Evolutionary conservation across 2,329 filamentous ascomycete species (phyloP).

Genomic region (Sporothrix pseudoabietina): DNA sequence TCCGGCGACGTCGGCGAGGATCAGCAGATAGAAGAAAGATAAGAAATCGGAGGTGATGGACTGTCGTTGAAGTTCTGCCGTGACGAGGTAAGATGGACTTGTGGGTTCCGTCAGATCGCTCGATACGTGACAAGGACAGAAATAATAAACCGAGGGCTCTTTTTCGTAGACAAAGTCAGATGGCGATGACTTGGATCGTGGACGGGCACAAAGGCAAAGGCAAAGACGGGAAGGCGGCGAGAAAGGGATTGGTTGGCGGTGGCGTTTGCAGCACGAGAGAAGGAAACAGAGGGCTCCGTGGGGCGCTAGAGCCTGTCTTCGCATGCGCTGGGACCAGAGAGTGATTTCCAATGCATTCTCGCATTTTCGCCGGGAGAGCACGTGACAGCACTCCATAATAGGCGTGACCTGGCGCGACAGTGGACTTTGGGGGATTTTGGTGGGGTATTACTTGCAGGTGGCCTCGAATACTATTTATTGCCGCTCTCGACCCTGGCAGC

Average conservation of each 20-base stretch:
- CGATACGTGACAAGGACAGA: neutral
- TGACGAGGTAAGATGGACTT: neutral
- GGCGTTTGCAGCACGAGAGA: slow-evolving; percentile 18
- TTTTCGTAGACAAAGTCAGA: neutral
- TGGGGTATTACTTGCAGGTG: neutral
- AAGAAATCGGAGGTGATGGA: neutral
- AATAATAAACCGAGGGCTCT: neutral
- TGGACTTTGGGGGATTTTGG: neutral
- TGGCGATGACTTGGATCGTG: slow-evolving; percentile 21
- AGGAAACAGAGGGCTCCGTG: neutral
- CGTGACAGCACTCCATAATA: neutral
- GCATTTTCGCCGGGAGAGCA: slow-evolving; percentile 13
- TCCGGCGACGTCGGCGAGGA: slow-evolving; percentile 7
- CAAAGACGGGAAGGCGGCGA: slow-evolving; percentile 14
- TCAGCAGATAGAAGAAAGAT: neutral
- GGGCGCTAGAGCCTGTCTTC: neutral
- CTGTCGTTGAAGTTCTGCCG: neutral
- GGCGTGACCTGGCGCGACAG: neutral
- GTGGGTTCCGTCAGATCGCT: neutral
- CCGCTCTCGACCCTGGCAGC: neutral
- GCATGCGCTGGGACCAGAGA: neutral
- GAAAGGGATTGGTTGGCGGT: slow-evolving; percentile 26
- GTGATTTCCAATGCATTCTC: slow-evolving; percentile 8
- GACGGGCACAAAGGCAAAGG: slow-evolving; percentile 27
- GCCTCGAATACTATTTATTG: neutral